These are phyloP conservation scores for Letharia lupina DNA, from an alignment of 495 filamentous ascomycete species.

Conservation along the genomic window DNA sequence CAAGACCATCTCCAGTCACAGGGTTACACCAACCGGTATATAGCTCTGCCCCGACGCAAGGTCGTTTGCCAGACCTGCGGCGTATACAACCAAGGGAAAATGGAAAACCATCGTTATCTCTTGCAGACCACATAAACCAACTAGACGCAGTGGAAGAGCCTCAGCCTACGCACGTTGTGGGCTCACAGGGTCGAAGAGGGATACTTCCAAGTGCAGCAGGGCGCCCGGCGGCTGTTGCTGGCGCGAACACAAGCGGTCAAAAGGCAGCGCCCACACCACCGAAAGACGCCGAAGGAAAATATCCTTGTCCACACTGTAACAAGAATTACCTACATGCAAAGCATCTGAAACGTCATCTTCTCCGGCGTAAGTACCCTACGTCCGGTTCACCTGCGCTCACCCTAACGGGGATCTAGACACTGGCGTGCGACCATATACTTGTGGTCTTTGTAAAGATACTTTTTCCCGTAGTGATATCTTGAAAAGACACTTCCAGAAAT, in stretches of 20 bases:
- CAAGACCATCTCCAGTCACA: slow-evolving; percentile 5
- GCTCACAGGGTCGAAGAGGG: slow-evolving; percentile 80
- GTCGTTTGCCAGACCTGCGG: slow-evolving; percentile 16
- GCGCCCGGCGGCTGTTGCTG: slow-evolving; percentile 55
- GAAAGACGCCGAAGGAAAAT: slow-evolving; percentile 95
- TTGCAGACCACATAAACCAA: slow-evolving; percentile 1
- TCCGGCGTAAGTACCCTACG: slow-evolving; percentile 68
- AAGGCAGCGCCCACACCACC: slow-evolving; percentile 74
- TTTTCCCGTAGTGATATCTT: slow-evolving; percentile 97
- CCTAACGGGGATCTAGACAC: slow-evolving; percentile 55
- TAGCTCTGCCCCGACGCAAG: slow-evolving; percentile 11
- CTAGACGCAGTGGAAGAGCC: slow-evolving; percentile 31
- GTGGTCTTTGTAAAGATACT: slow-evolving; percentile 93
- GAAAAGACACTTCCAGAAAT: slow-evolving; percentile 98
- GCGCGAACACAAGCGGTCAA: slow-evolving; percentile 38
- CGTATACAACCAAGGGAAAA: slow-evolving; percentile 14
- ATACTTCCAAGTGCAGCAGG: slow-evolving; percentile 87
- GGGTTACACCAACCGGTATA: slow-evolving; percentile 9
- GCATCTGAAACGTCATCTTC: slow-evolving; percentile 90
- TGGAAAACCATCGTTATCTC: neutral
- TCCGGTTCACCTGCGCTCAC: slow-evolving; percentile 20
- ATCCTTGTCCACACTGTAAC: slow-evolving; percentile 90
- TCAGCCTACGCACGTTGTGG: slow-evolving; percentile 80
- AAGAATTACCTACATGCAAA: slow-evolving; percentile 98
- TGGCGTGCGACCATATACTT: slow-evolving; percentile 94